Base-by-base conservation (phyloP, 305 asterid genomes). In the Rubia balearica region DNA sequence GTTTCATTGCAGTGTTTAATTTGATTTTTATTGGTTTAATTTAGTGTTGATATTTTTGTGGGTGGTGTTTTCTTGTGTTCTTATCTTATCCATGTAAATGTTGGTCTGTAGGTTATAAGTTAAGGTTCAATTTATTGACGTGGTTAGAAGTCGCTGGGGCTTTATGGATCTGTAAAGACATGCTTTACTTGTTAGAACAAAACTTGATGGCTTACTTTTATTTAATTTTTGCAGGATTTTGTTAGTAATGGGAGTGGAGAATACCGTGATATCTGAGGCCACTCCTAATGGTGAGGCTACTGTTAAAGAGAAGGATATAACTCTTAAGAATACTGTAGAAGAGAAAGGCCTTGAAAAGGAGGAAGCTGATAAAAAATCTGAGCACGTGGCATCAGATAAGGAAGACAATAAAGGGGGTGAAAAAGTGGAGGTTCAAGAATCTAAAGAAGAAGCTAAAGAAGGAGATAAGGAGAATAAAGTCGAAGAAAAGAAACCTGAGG, bases 211-310 rank as follows among this genome's bases (percentile, higher is more conserved):
- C 38, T 33, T 51, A 51, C 22, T 17, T 51, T 7, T 51, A 7
- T 51, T 17, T 19, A 55, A 55, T 19, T 11, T 57, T 42, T 71
- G 65, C 45, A 21, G 53, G 24, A 51, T 74, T 59, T 60, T 38
- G 27, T 73, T 8, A 49, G 77, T 74, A 41, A 92, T 90, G 97
- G 92, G 88, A 65, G 90, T 83, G 80, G 89, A 76, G 73, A 90
- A 79, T 53, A 71, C 63, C 6, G 90, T 81, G 74, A 81, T 73
- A 73, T 70, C 73, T 1, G 86, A 79, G 79, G 75, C 85, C 6
- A 73, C 80, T 67, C 80, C 78, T 46, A 82, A 86, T 78, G 95
- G 84, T 24, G 81, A 74, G 27, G 77, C 73, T 33, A 77, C 65
- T 10, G 75, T 17, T 33, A 84, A 80, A 55, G 86, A 74, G 78